phyloP scores from a whole-genome alignment of 371 early-diverging fungal species.

The Parasitella parasitica region DNA sequence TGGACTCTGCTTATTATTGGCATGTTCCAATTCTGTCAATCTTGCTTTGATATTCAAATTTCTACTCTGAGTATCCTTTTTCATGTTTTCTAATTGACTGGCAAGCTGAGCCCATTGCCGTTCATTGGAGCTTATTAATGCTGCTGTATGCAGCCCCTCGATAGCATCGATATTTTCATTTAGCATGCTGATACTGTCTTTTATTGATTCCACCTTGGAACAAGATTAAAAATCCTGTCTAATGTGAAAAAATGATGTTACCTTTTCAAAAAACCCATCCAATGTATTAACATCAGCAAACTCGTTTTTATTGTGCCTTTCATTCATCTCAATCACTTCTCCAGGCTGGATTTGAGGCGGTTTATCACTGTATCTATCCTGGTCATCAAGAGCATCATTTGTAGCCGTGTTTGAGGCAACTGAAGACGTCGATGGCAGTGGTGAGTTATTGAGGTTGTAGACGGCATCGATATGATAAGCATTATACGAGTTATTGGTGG shows the following conservation, averaged over 20 bases:
- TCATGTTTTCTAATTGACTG: conserved; percentile 29
- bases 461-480: neutral
- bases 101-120: conserved; percentile 32
- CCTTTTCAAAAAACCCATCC: conserved; percentile 39
- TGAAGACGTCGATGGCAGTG: neutral
- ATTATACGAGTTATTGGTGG: neutral
- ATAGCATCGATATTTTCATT: conserved; percentile 38
- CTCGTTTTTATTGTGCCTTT: neutral
- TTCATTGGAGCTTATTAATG: conserved; percentile 37
- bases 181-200: conserved; percentile 23
- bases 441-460: neutral
- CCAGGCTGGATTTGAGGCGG: neutral
- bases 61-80: conserved; percentile 27
- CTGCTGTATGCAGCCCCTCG: conserved; percentile 29
- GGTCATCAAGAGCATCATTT: neutral
- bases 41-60: conserved; percentile 32
- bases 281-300: conserved; percentile 20
- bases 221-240: neutral
- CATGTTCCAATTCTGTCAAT: conserved; percentile 29
- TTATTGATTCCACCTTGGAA: conserved; percentile 33
- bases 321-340: neutral
- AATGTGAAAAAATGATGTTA: neutral
- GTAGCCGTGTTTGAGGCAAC: neutral
- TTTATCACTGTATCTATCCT: neutral
- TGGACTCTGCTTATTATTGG: conserved; percentile 21